Base-by-base conservation (phyloP, 2,329 filamentous ascomycete genomes). In the Cercospora janseana region DNA sequence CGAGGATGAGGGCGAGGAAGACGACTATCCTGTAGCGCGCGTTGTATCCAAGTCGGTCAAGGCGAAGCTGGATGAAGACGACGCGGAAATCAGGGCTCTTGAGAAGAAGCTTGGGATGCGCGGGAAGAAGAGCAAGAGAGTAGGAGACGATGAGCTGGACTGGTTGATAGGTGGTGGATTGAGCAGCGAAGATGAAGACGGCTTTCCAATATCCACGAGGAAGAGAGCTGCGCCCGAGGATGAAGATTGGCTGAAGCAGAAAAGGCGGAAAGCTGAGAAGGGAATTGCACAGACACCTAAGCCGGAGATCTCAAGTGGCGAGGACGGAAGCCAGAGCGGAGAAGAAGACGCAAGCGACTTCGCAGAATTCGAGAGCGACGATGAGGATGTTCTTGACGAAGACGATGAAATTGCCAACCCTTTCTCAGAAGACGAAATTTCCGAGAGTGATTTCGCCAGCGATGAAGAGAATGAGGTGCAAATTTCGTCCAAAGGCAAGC, bases 21-120 rank as follows among this genome's bases (percentile, higher is more conserved):
- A 48, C n/a, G 60, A 62, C n/a, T 52, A 54, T 32, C 46, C 52
- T 10, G 31, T 40, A 7, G 51, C 46, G 9, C 38, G 40, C 5
- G 37, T 47, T 27, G 40, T 59, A 5, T 43, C 61, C 27, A 47
- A 52, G 29, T 52, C 56, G 15, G 61, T 56, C 7, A 63, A 60
- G 41, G 57, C 84, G 3, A 82, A 80, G 59, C 73, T 96, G 4
- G 83, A 81, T 0, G 77, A 88, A 54, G 92, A 98, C 51, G 90
- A 97, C 63, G 87, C 83, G 2, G 89, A 95, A 60, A 97, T 98
- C 60, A 85, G 86, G 15, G 83, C 83, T 2, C 74, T 96, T 24
- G 93, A 98, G 72, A 90, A 85, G 68, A 94, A 88, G 63, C 73
- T 98, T 3, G 92, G 93, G 0, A 78, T 96, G 26, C 88, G 85